These are phyloP conservation scores for Pythium periplocum DNA, from an alignment of 352 stramenopile genomes.

Conservation along the genomic window DNA sequence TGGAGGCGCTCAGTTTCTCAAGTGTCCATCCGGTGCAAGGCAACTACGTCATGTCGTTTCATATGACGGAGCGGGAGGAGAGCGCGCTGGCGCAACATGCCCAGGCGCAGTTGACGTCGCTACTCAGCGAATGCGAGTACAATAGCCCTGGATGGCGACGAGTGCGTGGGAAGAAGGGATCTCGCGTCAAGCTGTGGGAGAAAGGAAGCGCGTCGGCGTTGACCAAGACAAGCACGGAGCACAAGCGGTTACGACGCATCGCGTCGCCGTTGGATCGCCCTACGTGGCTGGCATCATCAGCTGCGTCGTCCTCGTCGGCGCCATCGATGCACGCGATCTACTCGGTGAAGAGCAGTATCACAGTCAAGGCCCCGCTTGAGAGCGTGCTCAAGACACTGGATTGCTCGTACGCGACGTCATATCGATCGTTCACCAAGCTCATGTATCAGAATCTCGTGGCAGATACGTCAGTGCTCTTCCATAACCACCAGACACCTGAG, in stretches of 20 bases:
- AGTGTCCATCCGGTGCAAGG: constrained; percentile 6
- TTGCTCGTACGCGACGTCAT: constrained; percentile 38
- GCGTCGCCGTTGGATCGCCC: background rate
- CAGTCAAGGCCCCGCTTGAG: constrained; percentile 43
- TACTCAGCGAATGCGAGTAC: constrained; percentile 17
- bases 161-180: constrained; percentile 24
- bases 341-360: constrained; percentile 52
- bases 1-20: background rate
- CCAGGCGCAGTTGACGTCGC: constrained; percentile 11
- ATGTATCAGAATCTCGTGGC: constrained; percentile 68
- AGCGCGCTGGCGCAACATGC: constrained; percentile 3
- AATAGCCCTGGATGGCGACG: constrained; percentile 14
- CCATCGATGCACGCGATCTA: constrained; percentile 17
- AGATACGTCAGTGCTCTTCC: constrained; percentile 73
- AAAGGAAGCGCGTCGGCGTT: constrained; percentile 19
- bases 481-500: constrained; percentile 26
- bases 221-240: background rate
- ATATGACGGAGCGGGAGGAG: constrained; percentile 13
- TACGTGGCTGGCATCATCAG: background rate
- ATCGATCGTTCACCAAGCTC: constrained; percentile 70
- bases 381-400: constrained; percentile 60
- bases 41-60: constrained; percentile 17
- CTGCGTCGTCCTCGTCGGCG: constrained; percentile 1
- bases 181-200: constrained; percentile 46
- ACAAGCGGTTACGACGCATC: background rate